Base-by-base conservation (phyloP, 2,329 filamentous ascomycete genomes). In the Pseudogymnoascus sp. region DNA sequence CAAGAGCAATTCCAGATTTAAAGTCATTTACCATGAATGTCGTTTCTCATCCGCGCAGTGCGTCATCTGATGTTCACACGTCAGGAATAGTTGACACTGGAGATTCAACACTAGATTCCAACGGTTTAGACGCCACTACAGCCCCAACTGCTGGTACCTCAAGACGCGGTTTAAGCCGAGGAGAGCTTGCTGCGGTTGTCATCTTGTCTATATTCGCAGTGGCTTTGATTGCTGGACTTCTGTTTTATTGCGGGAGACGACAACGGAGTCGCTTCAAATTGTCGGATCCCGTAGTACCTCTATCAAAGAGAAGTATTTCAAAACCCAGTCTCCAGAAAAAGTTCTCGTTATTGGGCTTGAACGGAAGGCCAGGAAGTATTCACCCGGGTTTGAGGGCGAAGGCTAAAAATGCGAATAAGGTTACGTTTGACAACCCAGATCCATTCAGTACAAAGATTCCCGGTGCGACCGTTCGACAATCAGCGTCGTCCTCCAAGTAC, bases 1-100 rank as follows among this genome's bases (percentile, higher is more conserved):
- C 26, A 6, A 40, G n/a, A 11, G n/a, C 21, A 10, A 9, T 13
- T 4, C 61, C 65, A 0, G 65, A 62, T 37, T 64, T 67, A 7
- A 66, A 70, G 62, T 65, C 64, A 15, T 70, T 73, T 38, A 60
- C 62, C 17, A 59, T 72, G 3, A 38, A 59, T 13, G 46, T 70
- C 4, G 37, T 66, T 29, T 56, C 50, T 4, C 50, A 19, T 4
- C 29, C 29, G 19, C 29, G 13, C 26, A 19, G n/a, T 56, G 19
- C 26, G 17, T 33, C 29, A 33, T 19, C 26, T 33, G 50, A 3
- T 33, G 13, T 56, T 56, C 50, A 56, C n/a, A 56, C 64, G 0
- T 42, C 64, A 35, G 62, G 63, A 44, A 60, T 64, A 44, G 19
- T 31, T 3, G 40, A 17, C 13, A 44, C 63, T 37, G 31, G 37